phyloP scores from a whole-genome alignment of 2,329 filamentous ascomycete species.

The Aspergillus sp. region DNA sequence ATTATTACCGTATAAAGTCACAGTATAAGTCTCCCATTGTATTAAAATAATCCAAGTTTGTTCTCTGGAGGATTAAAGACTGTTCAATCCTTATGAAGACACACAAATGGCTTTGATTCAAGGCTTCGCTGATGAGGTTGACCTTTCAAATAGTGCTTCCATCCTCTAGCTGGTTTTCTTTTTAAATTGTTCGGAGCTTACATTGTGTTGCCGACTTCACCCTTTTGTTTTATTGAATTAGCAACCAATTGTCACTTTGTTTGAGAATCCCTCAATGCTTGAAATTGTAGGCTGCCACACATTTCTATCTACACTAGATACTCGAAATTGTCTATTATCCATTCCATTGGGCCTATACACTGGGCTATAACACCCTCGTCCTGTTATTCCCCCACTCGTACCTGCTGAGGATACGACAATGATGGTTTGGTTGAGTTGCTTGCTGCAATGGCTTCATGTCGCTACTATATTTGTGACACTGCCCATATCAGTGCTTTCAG shows the following conservation, averaged over 20 bases:
- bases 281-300: neutral
- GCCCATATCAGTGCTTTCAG: conserved; percentile 21
- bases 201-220: neutral
- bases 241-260: neutral
- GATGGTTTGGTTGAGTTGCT: neutral
- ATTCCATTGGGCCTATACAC: neutral
- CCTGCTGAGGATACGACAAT: neutral
- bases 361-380: neutral
- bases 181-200: neutral
- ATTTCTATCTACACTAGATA: neutral
- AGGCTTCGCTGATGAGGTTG: neutral
- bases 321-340: neutral
- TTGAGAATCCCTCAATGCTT: neutral
- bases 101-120: too few relatives aligned
- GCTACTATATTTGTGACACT: conserved; percentile 9
- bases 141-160: neutral
- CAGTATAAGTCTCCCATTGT: too few relatives aligned
- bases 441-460: conserved; percentile 2
- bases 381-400: neutral
- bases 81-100: neutral
- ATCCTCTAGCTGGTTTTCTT: neutral
- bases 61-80: neutral
- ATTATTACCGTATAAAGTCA: too few relatives aligned
- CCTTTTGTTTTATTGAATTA: neutral
- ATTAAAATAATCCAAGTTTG: too few relatives aligned